phyloP scores from a whole-genome alignment of 1,284 basidiomycete genomes.

The Cutaneotrichosporon daszewskae region DNA sequence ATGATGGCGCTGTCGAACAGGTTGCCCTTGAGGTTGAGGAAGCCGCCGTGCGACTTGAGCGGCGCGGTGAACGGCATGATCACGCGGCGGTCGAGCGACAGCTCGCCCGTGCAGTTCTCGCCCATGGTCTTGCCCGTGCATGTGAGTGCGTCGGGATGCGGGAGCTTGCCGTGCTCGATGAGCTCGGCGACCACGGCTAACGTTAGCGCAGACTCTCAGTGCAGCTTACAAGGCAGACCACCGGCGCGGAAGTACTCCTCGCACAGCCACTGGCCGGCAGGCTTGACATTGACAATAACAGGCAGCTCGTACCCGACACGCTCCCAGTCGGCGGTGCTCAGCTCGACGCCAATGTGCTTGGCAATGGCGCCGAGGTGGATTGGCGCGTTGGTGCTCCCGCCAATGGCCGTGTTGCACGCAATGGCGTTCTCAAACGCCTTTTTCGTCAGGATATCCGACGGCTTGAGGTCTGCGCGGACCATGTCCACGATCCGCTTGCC shows the following conservation, averaged over 20 bases:
- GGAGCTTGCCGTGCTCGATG: conserved; percentile 30
- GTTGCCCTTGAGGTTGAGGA: conserved; percentile 44
- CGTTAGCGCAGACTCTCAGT: background rate
- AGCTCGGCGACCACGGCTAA: conserved; percentile 41
- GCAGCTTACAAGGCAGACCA: conserved; percentile 36
- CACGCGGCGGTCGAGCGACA: conserved; percentile 38
- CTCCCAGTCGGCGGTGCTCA: conserved; percentile 40
- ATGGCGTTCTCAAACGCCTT: conserved; percentile 90
- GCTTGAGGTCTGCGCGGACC: conserved; percentile 80
- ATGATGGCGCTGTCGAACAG: conserved; percentile 48
- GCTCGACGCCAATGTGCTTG: conserved; percentile 43
- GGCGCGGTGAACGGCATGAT: conserved; percentile 41
- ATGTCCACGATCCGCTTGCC: conserved; percentile 75
- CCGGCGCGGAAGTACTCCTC: conserved; percentile 46
- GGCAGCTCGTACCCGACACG: conserved; percentile 42
- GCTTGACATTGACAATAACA: conserved; percentile 40
- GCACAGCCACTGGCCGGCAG: conserved; percentile 42
- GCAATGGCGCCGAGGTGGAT: conserved; percentile 44
- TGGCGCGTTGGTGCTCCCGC: conserved; percentile 81
- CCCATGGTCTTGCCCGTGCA: conserved; percentile 36
- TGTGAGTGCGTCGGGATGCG: conserved; percentile 38
- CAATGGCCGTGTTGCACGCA: conserved; percentile 72
- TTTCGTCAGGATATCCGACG: conserved; percentile 85
- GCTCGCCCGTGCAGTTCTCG: conserved; percentile 38
- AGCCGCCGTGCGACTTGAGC: conserved; percentile 39